Evolutionary conservation across 768 basidiomycete genomes (phyloP), one percentile per base, ranked within the genome.

Genomic region (Dacryopinax primogenitus): DNA sequence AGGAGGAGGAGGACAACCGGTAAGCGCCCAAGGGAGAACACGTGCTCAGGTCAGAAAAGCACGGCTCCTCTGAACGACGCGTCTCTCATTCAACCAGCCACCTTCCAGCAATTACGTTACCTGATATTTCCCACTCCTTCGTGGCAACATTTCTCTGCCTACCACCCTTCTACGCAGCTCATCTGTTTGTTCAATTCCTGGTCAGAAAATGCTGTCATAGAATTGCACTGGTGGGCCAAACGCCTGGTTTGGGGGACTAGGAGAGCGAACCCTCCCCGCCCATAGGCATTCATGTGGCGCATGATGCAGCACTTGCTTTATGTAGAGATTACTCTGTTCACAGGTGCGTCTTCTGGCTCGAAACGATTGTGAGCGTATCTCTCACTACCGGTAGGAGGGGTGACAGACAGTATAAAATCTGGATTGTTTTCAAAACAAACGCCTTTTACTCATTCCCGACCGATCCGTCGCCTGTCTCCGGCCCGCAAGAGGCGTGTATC

Each of bases 351-450:
- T 13, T 3, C 3, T 18, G 26, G 13, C 26, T 30, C 2, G 30
- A 6, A 15, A 32, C 30, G 26, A 30, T 21, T 30, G 30, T 58
- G 30, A 58, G 26, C 13, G 21, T 13, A 6, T 58, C 51, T 11
- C 18, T 7, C 30, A 23, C 3, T 9, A 3, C 9, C 23, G 26
- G 26, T 58, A 58, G 9, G 51, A 30, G 26, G 32, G 26, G 51
- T 58, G 30, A 58, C 51, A 58, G 7, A 23, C 26, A 58, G 13
- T 58, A 58, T 58, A 58, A 58, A 58, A 30, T 15, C 51, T 30
- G n/a, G 51, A 28, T 58, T 58, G 51, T 58, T 58, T 58, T 58
- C 51, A 58, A 28, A 58, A 58, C 51, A 58, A 28, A 58, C 51
- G 41, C 37, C 12, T 39, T 11, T n/a, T 39, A n/a, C 37, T 18